These are phyloP conservation scores for Russula dissimulans DNA, from an alignment of 768 basidiomycete species.

Conservation along the genomic window DNA sequence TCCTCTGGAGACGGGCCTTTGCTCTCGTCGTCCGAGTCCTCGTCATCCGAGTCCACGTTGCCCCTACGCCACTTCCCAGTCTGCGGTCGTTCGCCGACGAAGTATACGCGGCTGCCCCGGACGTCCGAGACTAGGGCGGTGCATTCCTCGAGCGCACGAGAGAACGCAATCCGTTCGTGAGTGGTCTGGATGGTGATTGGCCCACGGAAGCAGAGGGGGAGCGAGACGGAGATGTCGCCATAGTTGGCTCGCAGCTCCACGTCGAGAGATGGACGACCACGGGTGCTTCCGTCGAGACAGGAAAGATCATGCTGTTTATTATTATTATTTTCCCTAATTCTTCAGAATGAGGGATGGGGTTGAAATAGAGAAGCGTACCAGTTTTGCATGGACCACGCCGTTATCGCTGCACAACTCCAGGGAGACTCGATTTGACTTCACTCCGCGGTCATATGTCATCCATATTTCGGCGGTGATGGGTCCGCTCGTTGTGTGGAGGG, in stretches of 20 bases:
- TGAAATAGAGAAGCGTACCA: not conserved
- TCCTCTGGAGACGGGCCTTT: not conserved
- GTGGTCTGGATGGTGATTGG: not conserved
- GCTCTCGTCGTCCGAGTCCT: too few species aligned
- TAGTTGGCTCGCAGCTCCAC: not conserved
- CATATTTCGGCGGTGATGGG: not conserved
- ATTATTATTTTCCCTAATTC: not conserved
- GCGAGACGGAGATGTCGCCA: not conserved
- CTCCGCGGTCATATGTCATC: not conserved
- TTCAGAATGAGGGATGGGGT: too few species aligned
- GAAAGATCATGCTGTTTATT: not conserved
- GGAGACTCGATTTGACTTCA: not conserved
- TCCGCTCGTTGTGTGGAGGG: not conserved
- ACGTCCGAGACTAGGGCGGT: not conserved
- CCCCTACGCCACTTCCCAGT: not conserved
- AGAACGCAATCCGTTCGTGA: not conserved
- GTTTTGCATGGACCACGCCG: not conserved
- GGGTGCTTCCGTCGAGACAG: not conserved
- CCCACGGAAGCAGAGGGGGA: conserved; percentile 10
- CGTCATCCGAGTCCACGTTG: not conserved
- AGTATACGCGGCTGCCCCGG: not conserved
- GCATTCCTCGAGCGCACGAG: not conserved
- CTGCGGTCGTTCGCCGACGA: not conserved
- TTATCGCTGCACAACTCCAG: not conserved
- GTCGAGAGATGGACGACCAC: not conserved